Evolutionary conservation across 2,329 filamentous ascomycete genomes (phyloP).

Genomic region (Verticillium nubilum): DNA sequence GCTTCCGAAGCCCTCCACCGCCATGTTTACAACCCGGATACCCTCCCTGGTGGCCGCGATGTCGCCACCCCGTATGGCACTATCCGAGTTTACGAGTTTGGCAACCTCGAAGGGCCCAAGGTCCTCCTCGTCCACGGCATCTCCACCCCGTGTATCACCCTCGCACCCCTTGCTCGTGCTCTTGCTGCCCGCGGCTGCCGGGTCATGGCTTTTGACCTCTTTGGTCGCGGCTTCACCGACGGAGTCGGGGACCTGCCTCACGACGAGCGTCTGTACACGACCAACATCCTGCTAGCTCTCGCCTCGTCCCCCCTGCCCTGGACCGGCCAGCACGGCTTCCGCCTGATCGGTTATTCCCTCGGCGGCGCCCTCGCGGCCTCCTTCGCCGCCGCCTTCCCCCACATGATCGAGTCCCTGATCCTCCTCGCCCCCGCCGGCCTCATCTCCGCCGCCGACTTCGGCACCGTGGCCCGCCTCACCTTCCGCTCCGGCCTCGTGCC

Average conservation of each 20-base stretch:
- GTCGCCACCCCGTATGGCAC: conserved; percentile 70
- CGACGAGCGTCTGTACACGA: conserved; percentile 66
- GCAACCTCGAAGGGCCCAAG: conserved; percentile 65
- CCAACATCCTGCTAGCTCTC: conserved; percentile 66
- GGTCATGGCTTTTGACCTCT: conserved; percentile 76
- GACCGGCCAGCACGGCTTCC: conserved; percentile 54
- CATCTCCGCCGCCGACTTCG: conserved; percentile 52
- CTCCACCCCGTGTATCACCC: conserved; percentile 71
- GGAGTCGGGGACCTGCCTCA: conserved; percentile 62
- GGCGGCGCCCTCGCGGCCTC: conserved; percentile 73
- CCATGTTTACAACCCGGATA: conserved; percentile 58
- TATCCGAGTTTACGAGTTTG: conserved; percentile 78
- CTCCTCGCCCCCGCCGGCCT: conserved; percentile 77
- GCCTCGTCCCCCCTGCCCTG: conserved; percentile 65
- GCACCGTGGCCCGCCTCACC: conserved; percentile 39
- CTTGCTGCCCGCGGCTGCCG: conserved; percentile 66
- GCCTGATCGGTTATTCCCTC: conserved; percentile 73
- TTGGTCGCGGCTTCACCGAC: conserved; percentile 63
- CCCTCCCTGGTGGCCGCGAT: conserved; percentile 67
- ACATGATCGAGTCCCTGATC: conserved; percentile 63
- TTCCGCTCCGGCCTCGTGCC: conserved; percentile 52
- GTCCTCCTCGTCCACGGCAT: conserved; percentile 80
- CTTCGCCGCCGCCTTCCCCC: conserved; percentile 68
- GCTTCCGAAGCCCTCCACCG: conserved; percentile 28
- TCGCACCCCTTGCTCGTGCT: conserved; percentile 60